phyloP scores from a whole-genome alignment of 768 basidiomycete genomes.

The Gloeopeniophorella convolvens region DNA sequence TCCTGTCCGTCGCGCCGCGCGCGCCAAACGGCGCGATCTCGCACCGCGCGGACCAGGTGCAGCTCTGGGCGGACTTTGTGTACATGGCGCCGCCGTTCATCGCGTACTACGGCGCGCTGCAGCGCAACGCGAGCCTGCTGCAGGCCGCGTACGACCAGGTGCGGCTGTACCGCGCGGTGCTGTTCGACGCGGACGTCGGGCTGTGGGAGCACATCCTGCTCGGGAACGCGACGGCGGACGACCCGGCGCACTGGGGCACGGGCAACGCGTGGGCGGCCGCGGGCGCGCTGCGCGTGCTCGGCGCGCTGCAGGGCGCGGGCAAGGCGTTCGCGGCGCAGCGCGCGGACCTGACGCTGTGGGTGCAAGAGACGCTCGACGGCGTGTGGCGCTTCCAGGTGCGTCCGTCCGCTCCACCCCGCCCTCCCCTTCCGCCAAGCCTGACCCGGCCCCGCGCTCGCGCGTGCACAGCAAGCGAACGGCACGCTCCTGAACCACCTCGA shows the following conservation, averaged over 20 bases:
- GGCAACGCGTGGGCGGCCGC: conserved; percentile 71
- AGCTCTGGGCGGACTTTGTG: conserved; percentile 53
- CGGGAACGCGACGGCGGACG: conserved; percentile 39
- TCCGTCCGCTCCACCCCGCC: background rate
- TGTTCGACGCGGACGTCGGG: conserved; percentile 37
- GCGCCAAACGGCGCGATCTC: conserved; percentile 52
- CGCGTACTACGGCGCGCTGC: conserved; percentile 52
- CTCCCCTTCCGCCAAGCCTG: background rate
- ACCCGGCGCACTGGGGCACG: conserved; percentile 52
- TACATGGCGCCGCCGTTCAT: conserved; percentile 64
- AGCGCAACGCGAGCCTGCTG: conserved; percentile 36
- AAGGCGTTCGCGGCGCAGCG: conserved; percentile 33
- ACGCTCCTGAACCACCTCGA: conserved; percentile 49
- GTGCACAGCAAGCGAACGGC: conserved; percentile 35
- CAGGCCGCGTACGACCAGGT: conserved; percentile 50
- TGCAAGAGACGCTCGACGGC: conserved; percentile 41
- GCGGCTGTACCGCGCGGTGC: conserved; percentile 44
- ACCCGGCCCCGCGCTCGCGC: background rate
- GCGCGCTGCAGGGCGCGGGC: conserved; percentile 42
- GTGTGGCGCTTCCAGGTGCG: conserved; percentile 41
- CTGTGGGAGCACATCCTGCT: conserved; percentile 53
- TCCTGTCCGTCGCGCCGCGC: conserved; percentile 39
- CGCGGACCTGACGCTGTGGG: conserved; percentile 43
- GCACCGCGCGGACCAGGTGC: conserved; percentile 45
- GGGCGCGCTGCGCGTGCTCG: conserved; percentile 55